Percentiles rank a stretch among this genome's conserved stretches.
These are phyloP conservation scores for Arthrinium phaeospermum DNA, from an alignment of 2,329 filamentous ascomycete species.

Conservation along the genomic window DNA sequence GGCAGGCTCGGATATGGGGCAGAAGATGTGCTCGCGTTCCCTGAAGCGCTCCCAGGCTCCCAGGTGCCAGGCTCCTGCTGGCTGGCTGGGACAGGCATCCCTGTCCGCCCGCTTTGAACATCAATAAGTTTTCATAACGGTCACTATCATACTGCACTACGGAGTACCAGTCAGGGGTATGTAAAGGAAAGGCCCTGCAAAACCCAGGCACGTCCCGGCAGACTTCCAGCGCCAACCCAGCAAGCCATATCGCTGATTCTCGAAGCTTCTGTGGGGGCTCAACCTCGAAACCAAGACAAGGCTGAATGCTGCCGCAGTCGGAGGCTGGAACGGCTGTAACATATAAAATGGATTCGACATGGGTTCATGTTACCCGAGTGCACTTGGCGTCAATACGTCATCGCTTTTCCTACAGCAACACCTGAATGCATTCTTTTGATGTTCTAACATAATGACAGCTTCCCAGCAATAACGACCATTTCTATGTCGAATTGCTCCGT, in stretches of 20 bases:
- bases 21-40: background rate
- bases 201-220: slow-evolving; percentile 1
- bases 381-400: slow-evolving; percentile 11
- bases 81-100: slow-evolving; percentile 9
- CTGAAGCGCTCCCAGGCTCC: background rate
- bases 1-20: background rate
- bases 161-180: background rate
- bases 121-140: slow-evolving; percentile 17
- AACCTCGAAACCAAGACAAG: slow-evolving; percentile 22
- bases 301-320: slow-evolving; percentile 24
- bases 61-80: background rate
- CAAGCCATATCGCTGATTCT: slow-evolving; percentile 41
- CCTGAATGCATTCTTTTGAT: background rate
- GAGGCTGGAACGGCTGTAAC: slow-evolving; percentile 13
- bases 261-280: slow-evolving; percentile 50
- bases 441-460: background rate
- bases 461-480: background rate
- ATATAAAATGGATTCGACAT: slow-evolving; percentile 1
- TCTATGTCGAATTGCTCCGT: background rate
- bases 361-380: background rate
- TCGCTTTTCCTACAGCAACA: background rate
- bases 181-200: background rate
- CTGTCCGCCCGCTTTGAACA: background rate
- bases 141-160: background rate
- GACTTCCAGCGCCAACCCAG: background rate